Evolutionary conservation across 192 early-diverging fungal genomes (phyloP).

Genomic region (Coemansia biformis): DNA sequence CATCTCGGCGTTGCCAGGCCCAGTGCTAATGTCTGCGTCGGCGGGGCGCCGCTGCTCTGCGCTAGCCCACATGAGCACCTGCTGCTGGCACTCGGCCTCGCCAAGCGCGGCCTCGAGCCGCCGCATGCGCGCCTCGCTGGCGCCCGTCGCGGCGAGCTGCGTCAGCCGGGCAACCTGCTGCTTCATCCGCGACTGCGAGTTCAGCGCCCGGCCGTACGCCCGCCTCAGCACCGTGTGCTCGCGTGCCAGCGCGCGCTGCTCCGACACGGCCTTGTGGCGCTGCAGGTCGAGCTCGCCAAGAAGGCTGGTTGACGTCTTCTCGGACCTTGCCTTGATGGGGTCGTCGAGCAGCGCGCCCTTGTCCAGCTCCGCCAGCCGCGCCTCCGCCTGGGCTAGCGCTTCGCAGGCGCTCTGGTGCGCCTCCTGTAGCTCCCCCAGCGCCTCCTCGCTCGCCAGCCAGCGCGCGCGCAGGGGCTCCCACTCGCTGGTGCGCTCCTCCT

Average conservation of each 20-base stretch:
- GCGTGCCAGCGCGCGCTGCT: slow-evolving; percentile 29
- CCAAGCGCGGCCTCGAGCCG: slow-evolving; percentile 44
- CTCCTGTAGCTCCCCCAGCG: slow-evolving; percentile 40
- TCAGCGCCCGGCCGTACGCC: slow-evolving; percentile 26
- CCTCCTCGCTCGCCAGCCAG: slow-evolving; percentile 38
- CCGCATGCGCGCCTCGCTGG: slow-evolving; percentile 36
- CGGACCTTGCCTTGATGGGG: slow-evolving; percentile 10
- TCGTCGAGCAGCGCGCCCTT: slow-evolving; percentile 5
- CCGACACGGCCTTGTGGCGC: slow-evolving; percentile 22
- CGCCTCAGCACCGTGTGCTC: slow-evolving; percentile 33
- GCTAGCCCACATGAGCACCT: slow-evolving; percentile 38
- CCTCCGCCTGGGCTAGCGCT: slow-evolving; percentile 30
- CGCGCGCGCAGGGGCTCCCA: slow-evolving; percentile 45
- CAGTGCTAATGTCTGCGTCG: not conserved
- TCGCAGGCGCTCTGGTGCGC: slow-evolving; percentile 39
- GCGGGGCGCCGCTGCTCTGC: slow-evolving; percentile 26
- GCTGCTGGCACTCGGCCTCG: slow-evolving; percentile 44
- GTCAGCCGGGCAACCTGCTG: slow-evolving; percentile 45
- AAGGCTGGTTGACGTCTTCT: slow-evolving; percentile 37
- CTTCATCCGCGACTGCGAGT: slow-evolving; percentile 39
- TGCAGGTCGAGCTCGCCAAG: slow-evolving; percentile 45
- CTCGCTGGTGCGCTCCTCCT: slow-evolving; percentile 22
- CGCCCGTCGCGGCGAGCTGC: slow-evolving; percentile 37
- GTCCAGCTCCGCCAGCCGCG: slow-evolving; percentile 33
- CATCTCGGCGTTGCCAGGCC: not conserved